Evolutionary conservation across 176 grass and related monocot genomes (phyloP), one percentile per base, ranked within the genome.

Genomic region (sorghum (Sorghum bicolor)): DNA sequence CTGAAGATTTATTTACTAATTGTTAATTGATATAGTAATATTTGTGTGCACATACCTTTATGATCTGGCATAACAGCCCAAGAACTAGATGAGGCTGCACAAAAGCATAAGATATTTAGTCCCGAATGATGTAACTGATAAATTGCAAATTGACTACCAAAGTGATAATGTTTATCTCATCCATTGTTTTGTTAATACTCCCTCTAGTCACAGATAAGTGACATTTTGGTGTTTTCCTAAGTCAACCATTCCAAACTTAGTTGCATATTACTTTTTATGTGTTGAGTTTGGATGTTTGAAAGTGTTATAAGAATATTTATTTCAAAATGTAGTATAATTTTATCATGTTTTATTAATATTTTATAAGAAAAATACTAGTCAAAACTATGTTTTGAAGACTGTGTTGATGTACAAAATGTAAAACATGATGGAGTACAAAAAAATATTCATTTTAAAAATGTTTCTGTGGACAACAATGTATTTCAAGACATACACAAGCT

Each of bases 1-100:
- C 41, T 85, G 20, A 74, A 83, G 15, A 79, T 24, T 29, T 74
- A 0, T 78, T 58, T 65, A 57, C 26, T 79, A 67, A 36, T 65
- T 72, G 36, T 36, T 79, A 86, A 57, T 30, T 78, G 34, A 57
- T 44, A 67, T 19, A 32, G 33, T 67, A 81, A 41, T 78, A 4
- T 53, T 75, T 72, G 24, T 66, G 74, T n/a, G 0, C 24, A 77
- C 78, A 3, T 25, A 98, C 96, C 96, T 98, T 98, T 92, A 95
- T 98, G 74, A 98, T 98, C 88, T 98, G 96, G 48, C 89, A 98
- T 88, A 98, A 90, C 41, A 98, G 77, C 39, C 96, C 96, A 84
- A 98, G 91, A 84, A 98, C 90, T 82, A 98, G 92, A 93, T 98
- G 93, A 70, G 93, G 93, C 96, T 98, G 89, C 86, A 91, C 69